These are phyloP conservation scores for Tulasnella sp. DNA, from an alignment of 768 basidiomycete genomes.

Conservation along the genomic window DNA sequence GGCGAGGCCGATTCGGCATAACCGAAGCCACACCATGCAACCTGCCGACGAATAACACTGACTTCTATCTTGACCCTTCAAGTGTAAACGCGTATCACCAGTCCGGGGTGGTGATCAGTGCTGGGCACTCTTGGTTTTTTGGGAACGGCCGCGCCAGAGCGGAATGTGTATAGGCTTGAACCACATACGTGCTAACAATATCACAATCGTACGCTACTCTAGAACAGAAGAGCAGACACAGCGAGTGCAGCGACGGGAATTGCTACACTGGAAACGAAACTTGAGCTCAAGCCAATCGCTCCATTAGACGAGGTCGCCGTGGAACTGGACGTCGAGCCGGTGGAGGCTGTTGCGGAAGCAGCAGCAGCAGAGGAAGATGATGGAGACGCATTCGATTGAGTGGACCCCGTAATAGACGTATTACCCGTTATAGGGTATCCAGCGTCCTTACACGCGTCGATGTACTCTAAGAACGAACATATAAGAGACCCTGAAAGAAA, in stretches of 20 bases:
- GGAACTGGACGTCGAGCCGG: too few relatives aligned
- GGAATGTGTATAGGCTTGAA: too few relatives aligned
- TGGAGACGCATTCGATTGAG: not conserved
- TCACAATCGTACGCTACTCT: not conserved
- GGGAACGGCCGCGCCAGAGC: too few relatives aligned
- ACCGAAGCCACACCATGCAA: not conserved
- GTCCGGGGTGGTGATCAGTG: too few relatives aligned
- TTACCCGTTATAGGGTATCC: not conserved
- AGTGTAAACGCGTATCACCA: not conserved
- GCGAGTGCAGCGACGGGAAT: not conserved
- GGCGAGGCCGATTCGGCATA: too few relatives aligned
- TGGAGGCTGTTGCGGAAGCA: too few relatives aligned
- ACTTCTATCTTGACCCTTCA: not conserved
- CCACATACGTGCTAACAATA: too few relatives aligned
- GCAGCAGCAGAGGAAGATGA: not conserved
- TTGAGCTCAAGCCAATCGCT: not conserved
- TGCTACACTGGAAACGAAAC: not conserved
- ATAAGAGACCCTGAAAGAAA: not conserved
- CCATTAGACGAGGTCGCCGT: not conserved
- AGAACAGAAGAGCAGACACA: not conserved
- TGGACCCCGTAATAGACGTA: not conserved
- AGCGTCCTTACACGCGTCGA: not conserved
- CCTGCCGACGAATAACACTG: not conserved
- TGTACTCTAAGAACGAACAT: not conserved
- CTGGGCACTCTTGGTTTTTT: too few relatives aligned